A percentile compares a stretch with the other conserved stretches of the same genome.
Conservation (phyloP, 176 grass and related monocot genomes). For the Thinopyrum elongatum region DNA sequence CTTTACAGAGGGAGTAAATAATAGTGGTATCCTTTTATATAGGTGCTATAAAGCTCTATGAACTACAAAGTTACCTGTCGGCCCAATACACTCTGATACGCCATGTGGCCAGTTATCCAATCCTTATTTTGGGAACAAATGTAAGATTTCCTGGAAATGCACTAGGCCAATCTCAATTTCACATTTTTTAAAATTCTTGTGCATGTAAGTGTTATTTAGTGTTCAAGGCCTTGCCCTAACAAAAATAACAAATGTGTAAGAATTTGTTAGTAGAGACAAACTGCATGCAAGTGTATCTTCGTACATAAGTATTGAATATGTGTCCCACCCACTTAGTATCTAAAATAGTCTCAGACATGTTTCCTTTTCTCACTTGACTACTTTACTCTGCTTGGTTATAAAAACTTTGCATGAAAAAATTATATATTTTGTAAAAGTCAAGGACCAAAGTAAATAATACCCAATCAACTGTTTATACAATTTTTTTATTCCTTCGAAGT, state of each 20-base stretch:
- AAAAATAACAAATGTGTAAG: background rate
- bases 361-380: background rate
- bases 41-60: background rate
- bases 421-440: background rate
- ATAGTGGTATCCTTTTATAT: background rate
- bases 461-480: background rate
- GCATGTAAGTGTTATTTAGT: background rate
- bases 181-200: background rate
- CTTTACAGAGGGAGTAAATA: background rate
- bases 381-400: background rate
- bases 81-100: background rate
- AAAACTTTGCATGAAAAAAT: background rate
- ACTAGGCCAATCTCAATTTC: background rate
- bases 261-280: background rate
- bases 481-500: background rate
- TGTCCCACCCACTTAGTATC: background rate
- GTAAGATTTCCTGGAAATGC: background rate
- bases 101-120: background rate
- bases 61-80: background rate
- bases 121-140: background rate
- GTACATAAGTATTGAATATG: constrained; percentile 2
- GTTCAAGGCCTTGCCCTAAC: background rate
- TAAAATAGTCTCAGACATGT: background rate
- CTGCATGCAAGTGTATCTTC: background rate
- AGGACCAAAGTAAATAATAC: background rate